Percentiles rank a stretch among this genome's conserved stretches.
Evolutionary conservation across 2,329 filamentous ascomycete species (phyloP).

Genomic region (Colletotrichum incanum): DNA sequence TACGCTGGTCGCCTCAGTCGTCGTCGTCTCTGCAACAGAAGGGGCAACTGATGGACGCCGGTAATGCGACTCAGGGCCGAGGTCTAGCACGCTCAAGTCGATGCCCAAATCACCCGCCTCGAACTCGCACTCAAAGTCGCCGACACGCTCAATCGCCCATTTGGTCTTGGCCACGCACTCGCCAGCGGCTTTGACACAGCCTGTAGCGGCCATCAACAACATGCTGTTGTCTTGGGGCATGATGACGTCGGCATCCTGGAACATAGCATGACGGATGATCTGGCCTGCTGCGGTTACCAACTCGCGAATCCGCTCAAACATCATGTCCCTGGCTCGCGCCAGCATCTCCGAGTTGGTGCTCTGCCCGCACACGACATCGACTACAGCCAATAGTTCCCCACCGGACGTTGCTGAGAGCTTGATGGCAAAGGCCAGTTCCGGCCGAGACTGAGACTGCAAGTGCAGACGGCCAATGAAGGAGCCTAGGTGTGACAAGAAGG

Average conservation of each 20-base stretch:
- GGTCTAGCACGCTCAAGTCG: conserved; percentile 67
- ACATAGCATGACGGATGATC: conserved; percentile 79
- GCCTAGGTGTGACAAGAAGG: conserved; percentile 90
- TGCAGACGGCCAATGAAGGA: conserved; percentile 94
- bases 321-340: conserved; percentile 77
- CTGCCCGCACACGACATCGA: conserved; percentile 87
- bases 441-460: conserved; percentile 90
- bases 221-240: conserved; percentile 84
- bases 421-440: conserved; percentile 86
- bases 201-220: conserved; percentile 84
- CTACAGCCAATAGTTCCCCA: conserved; percentile 81
- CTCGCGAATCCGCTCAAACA: conserved; percentile 86
- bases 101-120: conserved; percentile 70
- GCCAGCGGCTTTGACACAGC: conserved; percentile 90
- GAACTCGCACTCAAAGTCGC: conserved; percentile 91
- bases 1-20: conserved; percentile 56
- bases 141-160: conserved; percentile 87
- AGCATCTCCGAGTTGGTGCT: conserved; percentile 79
- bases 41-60: conserved; percentile 49
- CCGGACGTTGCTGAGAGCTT: conserved; percentile 88
- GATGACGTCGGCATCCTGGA: conserved; percentile 83
- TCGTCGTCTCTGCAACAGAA: conserved; percentile 51
- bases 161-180: conserved; percentile 93
- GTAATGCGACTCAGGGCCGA: conserved; percentile 54
- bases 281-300: conserved; percentile 87